Conservation (phyloP, 768 basidiomycete species). For the Auriscalpium orientale region DNA sequence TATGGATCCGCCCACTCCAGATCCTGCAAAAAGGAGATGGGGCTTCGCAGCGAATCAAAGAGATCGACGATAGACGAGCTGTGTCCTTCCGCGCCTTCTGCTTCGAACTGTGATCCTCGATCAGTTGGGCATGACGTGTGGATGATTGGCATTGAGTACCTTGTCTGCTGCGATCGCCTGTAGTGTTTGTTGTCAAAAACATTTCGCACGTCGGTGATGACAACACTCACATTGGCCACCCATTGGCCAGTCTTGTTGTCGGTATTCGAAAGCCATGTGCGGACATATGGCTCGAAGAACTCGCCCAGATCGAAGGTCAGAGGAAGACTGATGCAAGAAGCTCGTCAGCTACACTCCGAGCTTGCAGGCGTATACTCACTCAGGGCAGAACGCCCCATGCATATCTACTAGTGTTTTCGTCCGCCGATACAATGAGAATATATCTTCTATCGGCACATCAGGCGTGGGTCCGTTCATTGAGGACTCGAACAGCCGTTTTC, state of each 20-base stretch:
- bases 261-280: conserved; percentile 83
- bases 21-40: conserved; percentile 80
- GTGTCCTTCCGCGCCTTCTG: conserved; percentile 72
- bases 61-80: conserved; percentile 97
- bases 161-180: conserved; percentile 81
- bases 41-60: conserved; percentile 88
- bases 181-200: neutral
- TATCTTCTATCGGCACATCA: conserved; percentile 82
- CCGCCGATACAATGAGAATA: conserved; percentile 80
- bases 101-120: conserved; percentile 50
- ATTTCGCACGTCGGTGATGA: too few species aligned
- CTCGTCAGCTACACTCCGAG: too few species aligned
- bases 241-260: conserved; percentile 88
- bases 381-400: conserved; percentile 71
- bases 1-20: conserved; percentile 90
- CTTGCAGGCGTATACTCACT: conserved; percentile 39
- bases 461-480: conserved; percentile 85
- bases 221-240: conserved; percentile 75
- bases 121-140: neutral
- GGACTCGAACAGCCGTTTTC: conserved; percentile 70
- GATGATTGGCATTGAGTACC: conserved; percentile 29
- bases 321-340: conserved; percentile 32
- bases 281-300: conserved; percentile 85
- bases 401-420: conserved; percentile 70
- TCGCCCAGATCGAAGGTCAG: conserved; percentile 61